Evolutionary conservation across 73 alveolate species (phyloP).

Genomic region (Paramecium biaurelia): DNA sequence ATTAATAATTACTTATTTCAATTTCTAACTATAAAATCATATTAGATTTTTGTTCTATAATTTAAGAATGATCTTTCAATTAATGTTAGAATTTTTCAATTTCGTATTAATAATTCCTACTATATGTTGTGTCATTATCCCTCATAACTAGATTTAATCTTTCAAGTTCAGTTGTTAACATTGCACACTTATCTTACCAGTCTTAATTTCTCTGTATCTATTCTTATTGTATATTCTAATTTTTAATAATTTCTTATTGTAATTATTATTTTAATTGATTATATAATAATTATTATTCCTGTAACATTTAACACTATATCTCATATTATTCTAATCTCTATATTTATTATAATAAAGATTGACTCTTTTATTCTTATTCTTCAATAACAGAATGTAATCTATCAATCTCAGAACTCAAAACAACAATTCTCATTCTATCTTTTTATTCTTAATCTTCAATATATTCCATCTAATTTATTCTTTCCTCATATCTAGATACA

Average conservation of each 20-base stretch:
- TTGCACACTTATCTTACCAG: background rate
- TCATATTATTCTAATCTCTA: background rate
- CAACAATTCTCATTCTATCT: conserved; percentile 23
- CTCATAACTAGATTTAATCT: conserved; percentile 21
- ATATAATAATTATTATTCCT: background rate
- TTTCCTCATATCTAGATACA: background rate
- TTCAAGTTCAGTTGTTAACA: conserved; percentile 45
- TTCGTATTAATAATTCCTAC: background rate
- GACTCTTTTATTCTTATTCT: background rate
- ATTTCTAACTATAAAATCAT: background rate
- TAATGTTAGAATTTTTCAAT: background rate
- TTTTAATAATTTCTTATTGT: background rate
- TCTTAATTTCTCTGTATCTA: background rate
- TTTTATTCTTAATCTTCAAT: background rate
- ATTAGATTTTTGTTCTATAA: background rate
- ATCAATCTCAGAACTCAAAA: conserved; percentile 28
- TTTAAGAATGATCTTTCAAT: background rate
- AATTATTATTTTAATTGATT: background rate
- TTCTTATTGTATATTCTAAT: background rate
- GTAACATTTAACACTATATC: background rate
- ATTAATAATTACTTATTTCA: background rate
- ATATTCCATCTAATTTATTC: background rate
- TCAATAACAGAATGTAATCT: background rate
- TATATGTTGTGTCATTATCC: background rate
- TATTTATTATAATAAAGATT: background rate